phyloP scores from a whole-genome alignment of 2,329 filamentous ascomycete genomes.

The Periconia sp. region DNA sequence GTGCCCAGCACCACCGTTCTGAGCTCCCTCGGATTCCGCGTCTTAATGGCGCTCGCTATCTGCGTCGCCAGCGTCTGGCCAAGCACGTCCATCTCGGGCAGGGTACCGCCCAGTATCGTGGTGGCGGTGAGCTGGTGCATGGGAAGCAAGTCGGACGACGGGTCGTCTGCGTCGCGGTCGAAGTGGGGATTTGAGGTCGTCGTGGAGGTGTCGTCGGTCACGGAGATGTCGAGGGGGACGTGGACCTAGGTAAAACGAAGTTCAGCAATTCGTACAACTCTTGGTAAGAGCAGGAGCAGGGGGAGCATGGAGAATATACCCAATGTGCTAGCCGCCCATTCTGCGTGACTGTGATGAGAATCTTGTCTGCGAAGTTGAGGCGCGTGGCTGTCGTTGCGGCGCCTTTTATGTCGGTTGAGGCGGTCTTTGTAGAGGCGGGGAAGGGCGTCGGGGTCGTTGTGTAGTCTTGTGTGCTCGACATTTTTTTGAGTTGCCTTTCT shows the following conservation, averaged over 20 bases:
- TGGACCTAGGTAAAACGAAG: constrained; percentile 63
- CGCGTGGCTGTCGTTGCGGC: constrained; percentile 74
- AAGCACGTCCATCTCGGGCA: constrained; percentile 77
- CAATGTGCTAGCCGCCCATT: constrained; percentile 87
- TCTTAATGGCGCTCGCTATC: constrained; percentile 79
- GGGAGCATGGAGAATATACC: constrained; percentile 62
- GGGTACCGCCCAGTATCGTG: constrained; percentile 84
- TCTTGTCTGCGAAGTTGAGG: constrained; percentile 84
- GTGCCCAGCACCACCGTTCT: constrained; percentile 65
- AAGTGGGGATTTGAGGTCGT: constrained; percentile 53
- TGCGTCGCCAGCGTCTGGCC: constrained; percentile 91
- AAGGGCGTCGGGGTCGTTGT: constrained; percentile 59
- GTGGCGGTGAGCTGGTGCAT: constrained; percentile 83
- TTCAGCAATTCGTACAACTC: constrained; percentile 4
- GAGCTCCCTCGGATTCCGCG: constrained; percentile 69
- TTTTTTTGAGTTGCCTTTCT: constrained; percentile 15
- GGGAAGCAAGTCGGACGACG: constrained; percentile 65
- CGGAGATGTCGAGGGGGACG: constrained; percentile 74
- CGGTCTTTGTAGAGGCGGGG: constrained; percentile 66
- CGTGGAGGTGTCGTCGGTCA: constrained; percentile 69
- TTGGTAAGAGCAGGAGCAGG: not conserved
- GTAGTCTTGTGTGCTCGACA: constrained; percentile 23
- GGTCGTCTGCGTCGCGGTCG: constrained; percentile 53
- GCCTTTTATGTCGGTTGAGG: constrained; percentile 68
- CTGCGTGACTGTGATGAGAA: constrained; percentile 88